A percentile compares a stretch with the other conserved stretches of the same genome.
These are phyloP conservation scores for Kitagawia praeruptora DNA, from an alignment of 129 eudicot genomes.

Conservation along the genomic window DNA sequence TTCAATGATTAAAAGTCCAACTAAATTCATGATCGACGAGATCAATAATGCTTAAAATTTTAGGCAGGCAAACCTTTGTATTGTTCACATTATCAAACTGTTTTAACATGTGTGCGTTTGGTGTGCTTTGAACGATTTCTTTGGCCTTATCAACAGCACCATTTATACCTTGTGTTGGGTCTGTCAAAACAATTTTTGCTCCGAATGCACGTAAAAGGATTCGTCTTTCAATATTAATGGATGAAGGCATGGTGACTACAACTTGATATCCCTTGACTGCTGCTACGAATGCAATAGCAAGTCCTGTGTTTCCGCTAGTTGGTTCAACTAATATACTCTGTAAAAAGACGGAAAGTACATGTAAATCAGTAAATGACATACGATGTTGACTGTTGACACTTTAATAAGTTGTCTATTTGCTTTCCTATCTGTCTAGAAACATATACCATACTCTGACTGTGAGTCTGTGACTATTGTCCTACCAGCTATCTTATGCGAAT, in stretches of 20 bases:
- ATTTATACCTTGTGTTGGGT: slow-evolving; percentile 22
- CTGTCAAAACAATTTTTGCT: slow-evolving; percentile 27
- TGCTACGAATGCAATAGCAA: slow-evolving; percentile 28
- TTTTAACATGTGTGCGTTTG: slow-evolving; percentile 29
- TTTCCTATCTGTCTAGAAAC: not conserved
- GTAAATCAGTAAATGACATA: not conserved
- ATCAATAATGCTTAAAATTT: not conserved
- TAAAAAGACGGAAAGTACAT: not conserved
- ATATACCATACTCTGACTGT: not conserved
- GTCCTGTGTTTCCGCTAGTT: slow-evolving; percentile 32
- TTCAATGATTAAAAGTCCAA: not conserved
- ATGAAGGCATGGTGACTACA: slow-evolving; percentile 32
- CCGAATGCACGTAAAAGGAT: slow-evolving; percentile 30
- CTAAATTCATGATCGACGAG: not conserved
- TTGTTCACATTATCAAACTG: slow-evolving; percentile 30
- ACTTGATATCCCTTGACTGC: slow-evolving; percentile 26
- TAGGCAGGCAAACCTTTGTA: slow-evolving; percentile 18
- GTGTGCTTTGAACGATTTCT: slow-evolving; percentile 21
- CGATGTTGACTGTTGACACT: not conserved
- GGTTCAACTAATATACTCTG: slow-evolving; percentile 28
- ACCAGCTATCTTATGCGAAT: not conserved
- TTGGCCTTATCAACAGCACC: slow-evolving; percentile 31
- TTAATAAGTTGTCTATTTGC: not conserved
- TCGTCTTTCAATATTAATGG: slow-evolving; percentile 24
- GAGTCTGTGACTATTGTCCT: not conserved